Base-by-base conservation (phyloP, 1,284 basidiomycete genomes). In the Sutorius eximius region DNA sequence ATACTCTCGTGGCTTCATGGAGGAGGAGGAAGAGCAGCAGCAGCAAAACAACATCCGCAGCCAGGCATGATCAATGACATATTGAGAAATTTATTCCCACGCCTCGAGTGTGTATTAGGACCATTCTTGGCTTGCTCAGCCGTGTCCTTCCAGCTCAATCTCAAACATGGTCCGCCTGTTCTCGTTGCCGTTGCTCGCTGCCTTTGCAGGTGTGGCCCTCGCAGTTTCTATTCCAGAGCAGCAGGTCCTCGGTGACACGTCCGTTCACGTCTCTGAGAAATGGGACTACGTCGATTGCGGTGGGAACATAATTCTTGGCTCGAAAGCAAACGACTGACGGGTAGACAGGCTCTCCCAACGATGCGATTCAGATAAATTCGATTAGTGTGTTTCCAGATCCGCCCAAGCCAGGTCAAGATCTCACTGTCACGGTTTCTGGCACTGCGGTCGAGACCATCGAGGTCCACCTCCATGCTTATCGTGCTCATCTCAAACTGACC, bases 361-460 rank as follows among this genome's bases (percentile, higher is more conserved):
- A 86, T 61, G 63, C 73, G 16, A 68, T 91, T 56, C 75, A 82
- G 58, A 75, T 95, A 59, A 72, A 89, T 29, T 84, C 79, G 29
- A 88, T 95, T 60, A 57, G 71, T 9, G 77, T 95, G 46, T 78
- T 72, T 18, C 93, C 93, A 0, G 90, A 95, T 65, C 93, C 94
- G 42, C 93, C 93, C 3, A 70, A 85, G 61, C 89, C 92, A 8
- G 94, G 93, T 12, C 64, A 91, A 67, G 81, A 93, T 61, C 74
- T 98, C 60, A 94, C 91, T 18, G 87, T 98, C 59, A 87, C 74
- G 5, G 94, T 89, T 20, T 76, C 77, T 9, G 94, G 84, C 10
- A 71, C 68, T 5, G 89, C 86, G 1, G 65, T 71, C 18, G 72
- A 85, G 56, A 66, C 59, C 9, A 84, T 98, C 60, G 78, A 89